Evolutionary conservation across 306 rosid genomes (phyloP).

Genomic region (Potentilla sterilis): DNA sequence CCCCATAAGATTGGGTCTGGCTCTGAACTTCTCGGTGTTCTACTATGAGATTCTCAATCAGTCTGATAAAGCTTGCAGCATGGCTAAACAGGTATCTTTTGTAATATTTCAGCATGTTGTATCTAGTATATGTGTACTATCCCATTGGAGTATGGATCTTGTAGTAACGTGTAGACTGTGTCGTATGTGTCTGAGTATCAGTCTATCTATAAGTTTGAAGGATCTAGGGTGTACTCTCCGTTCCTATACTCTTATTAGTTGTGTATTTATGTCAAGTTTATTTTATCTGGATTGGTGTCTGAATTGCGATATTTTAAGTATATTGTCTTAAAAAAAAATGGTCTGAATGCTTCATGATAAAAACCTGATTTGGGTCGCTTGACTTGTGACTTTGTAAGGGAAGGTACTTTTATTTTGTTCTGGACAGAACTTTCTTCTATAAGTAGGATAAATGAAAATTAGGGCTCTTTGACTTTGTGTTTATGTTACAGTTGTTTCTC

Average conservation of each 20-base stretch:
- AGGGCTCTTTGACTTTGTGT: conserved; percentile 4
- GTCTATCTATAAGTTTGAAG: neutral
- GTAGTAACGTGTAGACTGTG: too few relatives aligned
- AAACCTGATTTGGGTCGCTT: conserved; percentile 5
- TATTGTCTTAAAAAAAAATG: neutral
- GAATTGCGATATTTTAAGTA: neutral
- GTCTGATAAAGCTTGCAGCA: conserved; percentile 70
- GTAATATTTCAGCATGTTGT: neutral
- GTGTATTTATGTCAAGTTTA: too few relatives aligned
- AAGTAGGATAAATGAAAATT: neutral
- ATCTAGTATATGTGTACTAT: neutral
- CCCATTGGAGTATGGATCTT: too few relatives aligned
- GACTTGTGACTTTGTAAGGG: neutral
- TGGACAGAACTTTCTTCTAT: neutral
- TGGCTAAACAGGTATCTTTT: conserved; percentile 70
- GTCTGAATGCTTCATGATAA: neutral
- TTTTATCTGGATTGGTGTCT: neutral
- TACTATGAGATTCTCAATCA: conserved; percentile 77
- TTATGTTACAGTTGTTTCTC: neutral
- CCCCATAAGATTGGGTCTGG: conserved; percentile 78
- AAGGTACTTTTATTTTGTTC: neutral
- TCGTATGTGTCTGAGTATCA: too few relatives aligned
- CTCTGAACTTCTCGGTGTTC: conserved; percentile 74
- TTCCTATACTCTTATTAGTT: neutral
- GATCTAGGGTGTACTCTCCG: neutral